Conservation (phyloP, 768 basidiomycete species). For the Boletus pseudo-olivaceus region DNA sequence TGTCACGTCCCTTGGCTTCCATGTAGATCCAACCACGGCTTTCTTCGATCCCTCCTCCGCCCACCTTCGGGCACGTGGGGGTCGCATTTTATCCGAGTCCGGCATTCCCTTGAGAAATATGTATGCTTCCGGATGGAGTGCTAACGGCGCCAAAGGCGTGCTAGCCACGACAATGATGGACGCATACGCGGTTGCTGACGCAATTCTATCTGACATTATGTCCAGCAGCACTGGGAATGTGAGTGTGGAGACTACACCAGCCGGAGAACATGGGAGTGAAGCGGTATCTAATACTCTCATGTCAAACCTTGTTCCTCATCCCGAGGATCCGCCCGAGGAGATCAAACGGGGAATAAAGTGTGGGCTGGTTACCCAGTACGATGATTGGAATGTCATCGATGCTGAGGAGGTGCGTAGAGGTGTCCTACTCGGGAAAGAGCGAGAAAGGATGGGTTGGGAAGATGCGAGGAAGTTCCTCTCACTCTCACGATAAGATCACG, state of each 20-base stretch:
- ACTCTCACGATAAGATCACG: slow-evolving; percentile 4
- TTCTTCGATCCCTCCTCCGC: slow-evolving; percentile 58
- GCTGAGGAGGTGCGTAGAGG: slow-evolving; percentile 68
- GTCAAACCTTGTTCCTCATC: slow-evolving; percentile 36
- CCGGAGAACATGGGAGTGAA: slow-evolving; percentile 3
- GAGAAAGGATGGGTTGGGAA: slow-evolving; percentile 73
- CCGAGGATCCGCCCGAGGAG: slow-evolving; percentile 47
- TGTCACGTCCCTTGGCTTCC: slow-evolving; percentile 86
- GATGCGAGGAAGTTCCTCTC: slow-evolving; percentile 41
- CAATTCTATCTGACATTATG: slow-evolving; percentile 60
- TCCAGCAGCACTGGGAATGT: slow-evolving; percentile 4
- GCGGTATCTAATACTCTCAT: slow-evolving; percentile 12
- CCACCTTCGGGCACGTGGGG: slow-evolving; percentile 52
- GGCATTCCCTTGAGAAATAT: slow-evolving; percentile 50
- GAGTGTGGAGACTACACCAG: slow-evolving; percentile 14
- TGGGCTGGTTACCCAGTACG: slow-evolving; percentile 55
- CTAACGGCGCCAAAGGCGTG: slow-evolving; percentile 87
- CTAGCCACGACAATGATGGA: slow-evolving; percentile 92
- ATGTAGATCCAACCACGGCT: slow-evolving; percentile 53
- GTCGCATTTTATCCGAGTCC: slow-evolving; percentile 44
- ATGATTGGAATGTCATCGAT: slow-evolving; percentile 74
- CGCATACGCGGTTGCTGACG: slow-evolving; percentile 75
- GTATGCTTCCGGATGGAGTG: slow-evolving; percentile 95
- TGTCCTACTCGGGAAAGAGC: slow-evolving; percentile 55
- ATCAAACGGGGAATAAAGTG: slow-evolving; percentile 41